These are phyloP conservation scores for Globisporangium takayamanum DNA, from an alignment of 352 stramenopile genomes.

Conservation along the genomic window DNA sequence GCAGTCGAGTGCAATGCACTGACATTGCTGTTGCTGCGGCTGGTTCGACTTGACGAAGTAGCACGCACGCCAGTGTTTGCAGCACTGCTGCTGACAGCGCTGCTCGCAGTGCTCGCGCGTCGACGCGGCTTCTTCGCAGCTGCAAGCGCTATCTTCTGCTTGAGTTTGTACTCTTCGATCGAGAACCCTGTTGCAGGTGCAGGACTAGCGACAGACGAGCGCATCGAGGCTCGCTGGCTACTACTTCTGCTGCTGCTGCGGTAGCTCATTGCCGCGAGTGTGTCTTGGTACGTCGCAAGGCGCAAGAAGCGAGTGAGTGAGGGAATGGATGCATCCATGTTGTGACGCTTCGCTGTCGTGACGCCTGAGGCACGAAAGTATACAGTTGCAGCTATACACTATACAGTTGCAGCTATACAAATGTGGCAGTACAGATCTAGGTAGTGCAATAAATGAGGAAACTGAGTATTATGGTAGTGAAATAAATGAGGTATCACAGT, in stretches of 20 bases:
- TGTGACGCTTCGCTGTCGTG: too few species aligned
- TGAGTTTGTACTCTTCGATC: slow-evolving; percentile 54
- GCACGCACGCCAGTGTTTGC: neutral
- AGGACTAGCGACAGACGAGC: neutral
- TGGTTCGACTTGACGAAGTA: neutral
- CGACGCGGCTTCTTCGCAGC: slow-evolving; percentile 12
- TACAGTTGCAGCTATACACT: too few species aligned
- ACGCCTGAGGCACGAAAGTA: too few species aligned
- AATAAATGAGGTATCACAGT: too few species aligned
- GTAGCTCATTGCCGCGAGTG: neutral
- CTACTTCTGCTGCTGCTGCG: neutral
- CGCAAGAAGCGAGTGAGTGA: too few species aligned
- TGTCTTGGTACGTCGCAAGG: neutral
- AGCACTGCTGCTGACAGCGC: neutral
- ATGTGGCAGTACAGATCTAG: too few species aligned
- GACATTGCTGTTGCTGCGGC: neutral
- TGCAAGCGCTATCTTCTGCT: slow-evolving; percentile 38
- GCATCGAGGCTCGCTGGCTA: too few species aligned
- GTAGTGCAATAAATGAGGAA: too few species aligned
- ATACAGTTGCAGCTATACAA: too few species aligned
- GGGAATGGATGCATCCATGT: too few species aligned
- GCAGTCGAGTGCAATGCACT: neutral
- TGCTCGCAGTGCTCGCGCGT: slow-evolving; percentile 2
- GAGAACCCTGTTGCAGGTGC: slow-evolving; percentile 24
- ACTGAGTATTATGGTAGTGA: too few species aligned